Base-by-base conservation (phyloP, 2,329 filamentous ascomycete species). In the Sclerotinia trifoliorum region DNA sequence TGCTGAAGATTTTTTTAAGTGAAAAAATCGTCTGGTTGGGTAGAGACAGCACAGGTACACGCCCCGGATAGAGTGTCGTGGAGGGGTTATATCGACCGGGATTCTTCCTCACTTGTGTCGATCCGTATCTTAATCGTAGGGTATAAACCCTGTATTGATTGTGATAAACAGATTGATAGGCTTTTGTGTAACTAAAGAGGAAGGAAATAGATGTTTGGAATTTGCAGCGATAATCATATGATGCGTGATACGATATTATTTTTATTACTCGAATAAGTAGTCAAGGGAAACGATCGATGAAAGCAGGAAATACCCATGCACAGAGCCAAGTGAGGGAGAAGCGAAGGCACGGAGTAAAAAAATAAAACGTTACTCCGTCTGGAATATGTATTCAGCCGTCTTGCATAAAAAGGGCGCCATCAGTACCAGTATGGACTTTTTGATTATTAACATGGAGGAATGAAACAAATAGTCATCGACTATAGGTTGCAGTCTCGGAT, bases 111-210 rank as follows among this genome's bases (percentile, higher is more conserved):
- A 51, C 60, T 51, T 51, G 60, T 63, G 60, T 63, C 60, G 60
- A 63, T 63, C 60, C 51, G n/a, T 63, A 63, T 63, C 46, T 63
- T 63, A 63, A 63, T 63, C 21, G 46, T 26, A 39, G 44, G 29
- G 46, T 39, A 49, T 17, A 51, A 62, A 62, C 7, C 60, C 29
- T 39, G 60, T 51, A 51, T 51, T 17, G 46, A 62, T 62, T 51
- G 29, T 51, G 60, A 62, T 62, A 62, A 62, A 51, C 60, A 49
- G 46, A 19, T 26, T 62, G 46, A 51, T 51, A 62, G 46, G 46
- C 60, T 39, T 51, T 26, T 39, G 29, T 13, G 17, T 39, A 39
- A 46, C 46, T 51, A 10, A 51, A 62, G 46, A 62, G 60, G 29
- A 39, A 51, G 46, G 15, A 49, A 26, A 39, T 21, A 62, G 24